Percentiles rank a stretch among this genome's conserved stretches.
phyloP scores from a whole-genome alignment of 345 rosid species.

The Reutealis trisperma region DNA sequence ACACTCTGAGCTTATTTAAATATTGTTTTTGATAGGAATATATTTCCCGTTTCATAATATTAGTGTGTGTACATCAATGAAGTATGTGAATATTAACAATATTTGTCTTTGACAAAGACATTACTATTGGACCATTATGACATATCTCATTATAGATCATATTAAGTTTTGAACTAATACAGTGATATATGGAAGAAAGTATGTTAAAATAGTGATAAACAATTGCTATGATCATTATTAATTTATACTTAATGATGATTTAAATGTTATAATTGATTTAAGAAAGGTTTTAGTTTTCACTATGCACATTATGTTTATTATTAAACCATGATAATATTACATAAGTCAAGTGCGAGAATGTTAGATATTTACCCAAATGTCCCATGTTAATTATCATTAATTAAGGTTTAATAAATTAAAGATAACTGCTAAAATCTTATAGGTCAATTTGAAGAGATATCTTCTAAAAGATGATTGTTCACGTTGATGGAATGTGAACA shows the following conservation, averaged over 20 bases:
- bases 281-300: neutral
- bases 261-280: neutral
- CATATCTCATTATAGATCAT: neutral
- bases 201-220: neutral
- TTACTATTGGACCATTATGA: slow-evolving; percentile 4
- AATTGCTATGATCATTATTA: slow-evolving; percentile 6
- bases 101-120: slow-evolving; percentile 3
- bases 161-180: neutral
- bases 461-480: no score
- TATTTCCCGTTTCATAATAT: no score
- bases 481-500: neutral
- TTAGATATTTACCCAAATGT: neutral
- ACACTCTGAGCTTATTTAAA: no score
- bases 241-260: slow-evolving; percentile 9
- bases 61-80: no score
- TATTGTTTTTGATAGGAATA: no score
- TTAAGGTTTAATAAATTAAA: neutral
- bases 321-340: neutral
- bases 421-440: neutral
- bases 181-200: slow-evolving; percentile 1
- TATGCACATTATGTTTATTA: neutral
- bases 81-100: no score
- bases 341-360: slow-evolving; percentile 5
- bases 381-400: neutral
- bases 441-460: neutral